Conservation (phyloP, 768 basidiomycete genomes). For the Termitomyces titanicus region DNA sequence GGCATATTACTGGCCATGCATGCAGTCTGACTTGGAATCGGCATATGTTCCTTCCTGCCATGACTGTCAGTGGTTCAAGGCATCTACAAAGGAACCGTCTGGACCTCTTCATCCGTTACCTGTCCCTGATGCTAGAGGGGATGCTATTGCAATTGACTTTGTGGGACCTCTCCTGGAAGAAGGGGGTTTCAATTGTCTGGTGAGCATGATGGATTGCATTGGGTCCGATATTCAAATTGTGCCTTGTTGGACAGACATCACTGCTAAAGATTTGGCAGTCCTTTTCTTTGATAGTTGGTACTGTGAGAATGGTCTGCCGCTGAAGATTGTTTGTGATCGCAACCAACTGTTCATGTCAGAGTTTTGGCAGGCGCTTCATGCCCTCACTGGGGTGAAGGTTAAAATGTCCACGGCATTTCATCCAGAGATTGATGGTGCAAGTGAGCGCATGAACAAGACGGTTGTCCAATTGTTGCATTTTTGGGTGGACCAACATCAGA, state of each 20-base stretch:
- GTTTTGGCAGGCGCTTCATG: background rate
- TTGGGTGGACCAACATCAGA: background rate
- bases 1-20: slow-evolving; percentile 32
- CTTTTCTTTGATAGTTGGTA: too few species aligned
- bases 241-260: too few species aligned
- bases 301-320: too few species aligned
- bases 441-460: background rate
- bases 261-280: background rate
- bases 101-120: slow-evolving; percentile 23
- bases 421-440: background rate
- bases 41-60: slow-evolving; percentile 5
- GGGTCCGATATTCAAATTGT: background rate
- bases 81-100: slow-evolving; percentile 5
- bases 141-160: background rate
- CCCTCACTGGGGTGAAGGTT: background rate
- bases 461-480: background rate
- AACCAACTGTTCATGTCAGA: background rate
- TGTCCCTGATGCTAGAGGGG: slow-evolving; percentile 20
- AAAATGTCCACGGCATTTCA: background rate
- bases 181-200: background rate
- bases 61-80: slow-evolving; percentile 16
- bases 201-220: background rate
- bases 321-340: background rate
- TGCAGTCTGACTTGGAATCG: slow-evolving; percentile 19
- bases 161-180: background rate